Evolutionary conservation across 768 basidiomycete genomes (phyloP), one percentile per base, ranked within the genome.

Genomic region (Crepidotus variabilis): DNA sequence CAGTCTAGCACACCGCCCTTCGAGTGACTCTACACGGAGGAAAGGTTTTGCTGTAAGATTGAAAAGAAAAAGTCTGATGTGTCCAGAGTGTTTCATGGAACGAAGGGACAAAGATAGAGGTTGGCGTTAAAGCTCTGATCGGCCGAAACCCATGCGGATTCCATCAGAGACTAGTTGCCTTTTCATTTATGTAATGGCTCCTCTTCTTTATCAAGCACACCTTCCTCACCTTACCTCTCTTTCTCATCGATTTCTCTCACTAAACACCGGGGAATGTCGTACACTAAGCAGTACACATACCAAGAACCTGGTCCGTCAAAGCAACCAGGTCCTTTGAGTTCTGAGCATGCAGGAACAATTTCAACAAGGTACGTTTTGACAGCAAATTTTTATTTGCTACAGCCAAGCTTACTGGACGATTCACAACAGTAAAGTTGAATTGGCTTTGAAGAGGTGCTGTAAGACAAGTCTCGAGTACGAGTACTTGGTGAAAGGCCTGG

Each of bases 401-500:
- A 24, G 23, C 24, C 1, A n/a, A 33, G 39, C 49, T 58, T 43
- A 54, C 51, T 45, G 39, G 53, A 47, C 47, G 20, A n/a, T 14
- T 47, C 47, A 45, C 46, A 54, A 45, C 60, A 81, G 79, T 50
- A 75, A 72, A 57, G 66, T 86, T 39, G 79, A 85, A 61, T 69
- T 68, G 22, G 72, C 74, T 28, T 65, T 82, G 65, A 78, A 72
- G 59, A 76, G 69, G 54, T 72, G 73, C 18, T 78, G 82, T 11
- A 72, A 76, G 53, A 80, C 77, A 47, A 77, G 79, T 7, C 58
- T 75, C 8, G 71, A 77, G 52, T 78, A 79, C 51, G 84, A 86
- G 62, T 68, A 74, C 52, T 77, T 79, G 59, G 82, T 87, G 78
- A 84, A 82, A 67, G 81, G 81, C 52, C 70, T 87, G 57, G 83